These are phyloP conservation scores for Magnolia sinica DNA, from an alignment of 164 flowering plant genomes.

Conservation along the genomic window DNA sequence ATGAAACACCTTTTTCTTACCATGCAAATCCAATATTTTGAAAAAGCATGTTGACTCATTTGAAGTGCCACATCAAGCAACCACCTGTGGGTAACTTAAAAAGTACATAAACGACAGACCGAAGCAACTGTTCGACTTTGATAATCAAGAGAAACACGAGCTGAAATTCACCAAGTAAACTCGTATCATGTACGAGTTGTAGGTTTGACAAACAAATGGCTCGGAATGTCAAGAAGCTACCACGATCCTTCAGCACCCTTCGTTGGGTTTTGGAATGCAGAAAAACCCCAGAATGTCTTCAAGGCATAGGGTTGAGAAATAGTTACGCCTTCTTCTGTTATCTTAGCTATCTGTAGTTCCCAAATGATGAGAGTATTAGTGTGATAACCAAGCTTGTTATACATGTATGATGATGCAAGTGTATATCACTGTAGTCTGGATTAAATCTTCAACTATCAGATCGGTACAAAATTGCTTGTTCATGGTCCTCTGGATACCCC, in stretches of 20 bases:
- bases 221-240: conserved; percentile 32
- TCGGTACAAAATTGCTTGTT: background rate
- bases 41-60: no score
- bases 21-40: background rate
- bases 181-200: background rate
- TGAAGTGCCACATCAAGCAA: no score
- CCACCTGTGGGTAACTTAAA: no score
- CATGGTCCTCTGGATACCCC: background rate
- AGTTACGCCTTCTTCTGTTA: conserved; percentile 73
- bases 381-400: background rate
- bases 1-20: background rate
- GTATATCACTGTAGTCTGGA: background rate
- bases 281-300: conserved; percentile 80
- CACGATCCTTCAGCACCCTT: conserved; percentile 84
- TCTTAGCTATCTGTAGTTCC: conserved; percentile 66
- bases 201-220: background rate
- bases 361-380: background rate
- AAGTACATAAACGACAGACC: background rate
- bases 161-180: background rate
- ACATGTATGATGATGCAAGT: background rate
- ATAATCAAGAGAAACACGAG: background rate
- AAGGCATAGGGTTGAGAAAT: conserved; percentile 65
- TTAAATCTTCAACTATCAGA: background rate
- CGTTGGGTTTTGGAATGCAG: conserved; percentile 72
- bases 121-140: background rate